Evolutionary conservation across 345 rosid genomes (phyloP).

Genomic region (Cardamine resedifolia): DNA sequence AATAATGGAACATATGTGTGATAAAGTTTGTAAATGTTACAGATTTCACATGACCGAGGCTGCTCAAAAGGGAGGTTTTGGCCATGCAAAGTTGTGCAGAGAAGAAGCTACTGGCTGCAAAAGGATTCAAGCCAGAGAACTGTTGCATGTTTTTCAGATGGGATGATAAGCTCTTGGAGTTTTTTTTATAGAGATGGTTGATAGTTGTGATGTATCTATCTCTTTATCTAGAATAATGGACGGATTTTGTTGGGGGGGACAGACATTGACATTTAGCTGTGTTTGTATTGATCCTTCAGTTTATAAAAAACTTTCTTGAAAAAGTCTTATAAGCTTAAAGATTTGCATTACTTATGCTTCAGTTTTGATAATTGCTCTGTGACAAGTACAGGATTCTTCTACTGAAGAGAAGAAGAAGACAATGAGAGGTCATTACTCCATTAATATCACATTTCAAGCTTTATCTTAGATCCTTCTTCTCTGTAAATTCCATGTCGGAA

Average conservation of each 20-base stretch:
- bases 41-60: conserved; percentile 56
- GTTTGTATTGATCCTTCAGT: conserved; percentile 9
- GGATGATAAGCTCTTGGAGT: conserved; percentile 42
- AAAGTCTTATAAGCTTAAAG: not conserved
- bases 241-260: not conserved
- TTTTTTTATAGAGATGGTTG: conserved; percentile 38
- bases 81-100: conserved; percentile 48
- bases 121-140: conserved; percentile 37
- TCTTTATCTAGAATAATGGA: conserved; percentile 28
- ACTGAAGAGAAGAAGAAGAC: not conserved
- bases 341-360: not conserved
- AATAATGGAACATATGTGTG: conserved; percentile 32
- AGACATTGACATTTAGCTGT: conserved; percentile 17
- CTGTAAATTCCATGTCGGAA: not conserved
- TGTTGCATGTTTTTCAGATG: conserved; percentile 41
- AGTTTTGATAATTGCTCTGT: not conserved
- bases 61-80: conserved; percentile 50
- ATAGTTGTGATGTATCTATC: conserved; percentile 30
- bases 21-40: conserved; percentile 63
- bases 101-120: conserved; percentile 32
- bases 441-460: not conserved
- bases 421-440: not conserved
- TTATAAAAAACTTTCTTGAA: not conserved
- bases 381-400: not conserved
- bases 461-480: not conserved